A percentile compares a stretch with the other conserved stretches of the same genome.
Evolutionary conservation across 495 filamentous ascomycete species (phyloP).

Genomic region (Umbilicaria muhlenbergii): DNA sequence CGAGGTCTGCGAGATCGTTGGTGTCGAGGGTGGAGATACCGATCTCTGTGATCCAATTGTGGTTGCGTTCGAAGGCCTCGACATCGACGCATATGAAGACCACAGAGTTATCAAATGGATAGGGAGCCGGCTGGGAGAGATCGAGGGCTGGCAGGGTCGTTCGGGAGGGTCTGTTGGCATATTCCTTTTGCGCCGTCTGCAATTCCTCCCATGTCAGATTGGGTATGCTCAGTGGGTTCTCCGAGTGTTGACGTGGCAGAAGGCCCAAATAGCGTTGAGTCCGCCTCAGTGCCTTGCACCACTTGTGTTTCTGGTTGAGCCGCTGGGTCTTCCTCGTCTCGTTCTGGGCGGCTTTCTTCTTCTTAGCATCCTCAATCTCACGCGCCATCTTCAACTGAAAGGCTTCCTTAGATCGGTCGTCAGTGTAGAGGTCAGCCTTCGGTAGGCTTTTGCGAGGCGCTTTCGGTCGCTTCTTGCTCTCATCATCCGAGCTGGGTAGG

Average conservation of each 20-base stretch:
- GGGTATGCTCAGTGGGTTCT: slow-evolving; percentile 8
- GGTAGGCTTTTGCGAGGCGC: background rate
- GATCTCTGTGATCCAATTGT: slow-evolving; percentile 59
- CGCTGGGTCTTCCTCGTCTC: slow-evolving; percentile 36
- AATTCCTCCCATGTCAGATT: slow-evolving; percentile 14
- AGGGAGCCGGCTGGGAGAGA: slow-evolving; percentile 20
- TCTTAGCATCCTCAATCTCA: slow-evolving; percentile 24
- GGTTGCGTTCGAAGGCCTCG: slow-evolving; percentile 59
- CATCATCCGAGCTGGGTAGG: too few species aligned
- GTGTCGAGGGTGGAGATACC: slow-evolving; percentile 77
- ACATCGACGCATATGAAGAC: slow-evolving; percentile 70
- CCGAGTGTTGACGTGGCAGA: slow-evolving; percentile 17
- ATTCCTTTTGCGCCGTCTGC: slow-evolving; percentile 10
- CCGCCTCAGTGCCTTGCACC: slow-evolving; percentile 36
- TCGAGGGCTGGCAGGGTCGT: slow-evolving; percentile 18
- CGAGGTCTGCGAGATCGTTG: slow-evolving; percentile 28
- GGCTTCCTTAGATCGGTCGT: slow-evolving; percentile 21
- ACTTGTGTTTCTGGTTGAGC: slow-evolving; percentile 27
- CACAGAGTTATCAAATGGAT: slow-evolving; percentile 34
- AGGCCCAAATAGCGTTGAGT: slow-evolving; percentile 57
- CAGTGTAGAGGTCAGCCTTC: slow-evolving; percentile 4
- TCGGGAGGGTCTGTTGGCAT: slow-evolving; percentile 2
- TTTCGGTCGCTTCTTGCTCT: too few species aligned
- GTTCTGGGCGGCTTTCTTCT: slow-evolving; percentile 27
- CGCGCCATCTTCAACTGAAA: slow-evolving; percentile 34